Percentiles rank a stretch among this genome's conserved stretches.
These are phyloP conservation scores for Acacia melanoxylon DNA, from an alignment of 306 rosid genomes.

Conservation along the genomic window DNA sequence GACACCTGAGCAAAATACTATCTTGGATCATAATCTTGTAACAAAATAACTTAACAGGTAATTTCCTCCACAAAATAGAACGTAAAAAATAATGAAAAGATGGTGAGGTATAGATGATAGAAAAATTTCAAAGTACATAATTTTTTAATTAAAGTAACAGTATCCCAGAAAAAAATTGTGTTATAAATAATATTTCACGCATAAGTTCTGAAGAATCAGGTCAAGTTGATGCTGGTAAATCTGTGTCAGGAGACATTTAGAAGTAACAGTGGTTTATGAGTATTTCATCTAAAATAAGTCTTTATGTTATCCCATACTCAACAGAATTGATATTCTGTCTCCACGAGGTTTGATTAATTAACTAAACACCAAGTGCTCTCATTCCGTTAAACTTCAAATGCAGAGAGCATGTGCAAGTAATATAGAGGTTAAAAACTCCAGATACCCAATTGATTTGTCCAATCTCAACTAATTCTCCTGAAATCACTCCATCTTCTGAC, in stretches of 20 bases:
- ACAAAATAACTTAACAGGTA: slow-evolving; percentile 12
- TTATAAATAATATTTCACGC: neutral
- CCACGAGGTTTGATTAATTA: neutral
- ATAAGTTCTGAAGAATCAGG: neutral
- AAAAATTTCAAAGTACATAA: neutral
- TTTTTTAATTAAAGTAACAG: neutral
- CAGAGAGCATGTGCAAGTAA: neutral
- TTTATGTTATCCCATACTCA: neutral
- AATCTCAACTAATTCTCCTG: neutral
- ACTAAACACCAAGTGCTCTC: neutral
- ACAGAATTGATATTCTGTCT: neutral
- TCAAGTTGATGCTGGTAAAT: neutral
- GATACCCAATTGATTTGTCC: neutral
- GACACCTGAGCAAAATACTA: slow-evolving; percentile 66
- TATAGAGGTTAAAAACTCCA: neutral
- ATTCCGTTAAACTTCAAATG: neutral
- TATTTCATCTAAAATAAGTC: neutral
- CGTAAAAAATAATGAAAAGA: neutral
- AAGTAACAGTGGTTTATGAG: neutral
- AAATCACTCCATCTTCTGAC: neutral
- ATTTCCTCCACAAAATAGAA: neutral
- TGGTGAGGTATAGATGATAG: neutral
- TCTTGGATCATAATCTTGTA: slow-evolving; percentile 33
- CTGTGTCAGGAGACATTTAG: neutral
- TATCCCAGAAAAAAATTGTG: neutral